These are phyloP conservation scores for Lyophyllum shimeji DNA, from an alignment of 768 basidiomycete genomes.

Conservation along the genomic window DNA sequence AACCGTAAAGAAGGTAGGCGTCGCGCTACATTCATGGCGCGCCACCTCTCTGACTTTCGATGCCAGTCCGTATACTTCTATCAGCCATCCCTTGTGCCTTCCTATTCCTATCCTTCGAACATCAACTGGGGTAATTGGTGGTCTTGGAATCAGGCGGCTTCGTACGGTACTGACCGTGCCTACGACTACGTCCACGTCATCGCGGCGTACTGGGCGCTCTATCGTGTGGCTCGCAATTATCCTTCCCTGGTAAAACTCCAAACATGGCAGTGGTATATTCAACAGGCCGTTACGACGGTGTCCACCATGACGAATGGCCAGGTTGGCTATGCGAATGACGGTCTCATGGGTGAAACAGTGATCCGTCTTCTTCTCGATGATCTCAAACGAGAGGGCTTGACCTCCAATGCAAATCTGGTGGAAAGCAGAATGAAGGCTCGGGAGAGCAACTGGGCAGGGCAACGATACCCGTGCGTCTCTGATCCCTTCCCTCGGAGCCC, in stretches of 20 bases:
- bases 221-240: constrained; percentile 59
- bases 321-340: constrained; percentile 45
- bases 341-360: constrained; percentile 61
- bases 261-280: constrained; percentile 58
- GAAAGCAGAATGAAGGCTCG: constrained; percentile 47
- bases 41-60: not conserved
- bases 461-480: constrained; percentile 49
- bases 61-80: constrained; percentile 51
- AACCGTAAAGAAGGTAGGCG: constrained; percentile 49
- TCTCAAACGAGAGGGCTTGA: constrained; percentile 50
- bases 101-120: constrained; percentile 45
- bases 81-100: constrained; percentile 41
- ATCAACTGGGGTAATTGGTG: constrained; percentile 57
- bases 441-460: constrained; percentile 42
- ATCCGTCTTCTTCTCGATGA: constrained; percentile 46
- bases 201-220: constrained; percentile 55
- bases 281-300: constrained; percentile 51
- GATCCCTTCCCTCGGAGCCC: not conserved
- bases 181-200: constrained; percentile 54
- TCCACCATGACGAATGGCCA: constrained; percentile 42
- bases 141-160: constrained; percentile 52
- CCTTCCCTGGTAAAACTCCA: constrained; percentile 45
- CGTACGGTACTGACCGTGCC: constrained; percentile 48
- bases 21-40: not conserved
- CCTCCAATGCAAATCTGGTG: constrained; percentile 44